Evolutionary conservation across 176 grass and related monocot species (phyloP).

Genomic region (Melocanna baccifera): DNA sequence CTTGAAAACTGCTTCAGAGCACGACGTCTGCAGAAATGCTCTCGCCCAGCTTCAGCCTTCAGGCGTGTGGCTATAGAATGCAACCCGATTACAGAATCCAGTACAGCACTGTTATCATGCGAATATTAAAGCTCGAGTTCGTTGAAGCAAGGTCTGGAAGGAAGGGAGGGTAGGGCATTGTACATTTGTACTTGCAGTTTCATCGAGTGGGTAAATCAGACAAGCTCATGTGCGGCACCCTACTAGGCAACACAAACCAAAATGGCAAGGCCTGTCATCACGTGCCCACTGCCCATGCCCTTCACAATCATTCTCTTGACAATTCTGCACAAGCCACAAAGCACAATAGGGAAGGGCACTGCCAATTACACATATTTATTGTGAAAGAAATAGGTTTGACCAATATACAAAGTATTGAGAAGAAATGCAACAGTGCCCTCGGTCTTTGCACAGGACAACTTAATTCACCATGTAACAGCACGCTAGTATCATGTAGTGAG

Average conservation of each 20-base stretch:
- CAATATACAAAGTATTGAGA: conserved; percentile 43
- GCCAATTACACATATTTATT: conserved; percentile 38
- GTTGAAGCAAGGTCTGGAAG: not conserved
- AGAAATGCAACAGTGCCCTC: conserved; percentile 6
- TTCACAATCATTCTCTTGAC: not conserved
- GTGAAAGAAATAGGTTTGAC: conserved; percentile 10
- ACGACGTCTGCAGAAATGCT: not conserved
- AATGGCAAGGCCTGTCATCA: not conserved
- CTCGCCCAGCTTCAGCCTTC: not conserved
- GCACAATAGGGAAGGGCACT: not conserved
- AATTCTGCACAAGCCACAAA: not conserved
- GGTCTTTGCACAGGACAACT: conserved; percentile 26
- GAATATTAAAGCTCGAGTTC: no score
- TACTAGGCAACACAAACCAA: not conserved
- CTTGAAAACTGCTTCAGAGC: not conserved
- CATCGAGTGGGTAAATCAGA: not conserved
- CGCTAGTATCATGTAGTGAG: not conserved
- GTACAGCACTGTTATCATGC: not conserved
- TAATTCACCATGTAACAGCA: conserved; percentile 26
- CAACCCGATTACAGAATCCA: not conserved
- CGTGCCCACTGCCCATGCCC: not conserved
- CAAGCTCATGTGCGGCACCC: not conserved
- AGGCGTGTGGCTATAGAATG: not conserved
- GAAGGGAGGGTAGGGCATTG: not conserved
- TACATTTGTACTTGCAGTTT: not conserved